Base-by-base conservation (phyloP, 768 basidiomycete species). In the Suillus weaverae region DNA sequence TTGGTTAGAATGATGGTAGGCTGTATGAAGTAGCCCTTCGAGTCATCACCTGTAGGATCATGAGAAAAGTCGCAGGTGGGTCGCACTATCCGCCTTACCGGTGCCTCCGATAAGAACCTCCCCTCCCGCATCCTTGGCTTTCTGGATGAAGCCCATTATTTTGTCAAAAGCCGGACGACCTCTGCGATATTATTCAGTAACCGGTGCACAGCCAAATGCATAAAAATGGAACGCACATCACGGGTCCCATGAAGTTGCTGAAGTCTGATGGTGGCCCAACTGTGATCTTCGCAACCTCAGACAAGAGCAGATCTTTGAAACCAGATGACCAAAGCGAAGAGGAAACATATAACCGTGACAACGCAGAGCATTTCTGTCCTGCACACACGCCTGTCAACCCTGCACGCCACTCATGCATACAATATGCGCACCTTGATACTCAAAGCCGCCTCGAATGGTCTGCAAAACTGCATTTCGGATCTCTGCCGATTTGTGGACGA, bases 341-440 rank as follows among this genome's bases (percentile, higher is more conserved):
- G n/a, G 97, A 87, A 20, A 99, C 92, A 77, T 99, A 99, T 36
- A 93, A 74, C 60, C 97, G 83, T 4, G 96, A 96, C 38, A 96
- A 85, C 0, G 97, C 97, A 14, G 95, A 96, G 76, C 97, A 99
- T 78, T 99, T 99, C 76, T 99, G 97, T 60, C 94, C 91, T 91
- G 67, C 26, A 33, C 20, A 22, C 18, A 43, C 35, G 44, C 35
- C 6, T 33, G 10, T 63, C 2, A 61, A 39, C 67, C 41, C 48
- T 48, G 48, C 1, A 44, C 33, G 41, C 32, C 41, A 48, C 43
- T 50, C 26, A 30, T 30, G 33, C 11, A 69, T 43, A 44, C 36
- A 51, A 43, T 18, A 33, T 36, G 69, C 77, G 43, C 67, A 87
- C 94, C 95, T 81, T 95, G 94, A 77, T 98, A 99, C 78, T 99